Evolutionary conservation across 495 filamentous ascomycete species (phyloP), one percentile per base, ranked within the genome.

Genomic region (Bryoglossum gracile): DNA sequence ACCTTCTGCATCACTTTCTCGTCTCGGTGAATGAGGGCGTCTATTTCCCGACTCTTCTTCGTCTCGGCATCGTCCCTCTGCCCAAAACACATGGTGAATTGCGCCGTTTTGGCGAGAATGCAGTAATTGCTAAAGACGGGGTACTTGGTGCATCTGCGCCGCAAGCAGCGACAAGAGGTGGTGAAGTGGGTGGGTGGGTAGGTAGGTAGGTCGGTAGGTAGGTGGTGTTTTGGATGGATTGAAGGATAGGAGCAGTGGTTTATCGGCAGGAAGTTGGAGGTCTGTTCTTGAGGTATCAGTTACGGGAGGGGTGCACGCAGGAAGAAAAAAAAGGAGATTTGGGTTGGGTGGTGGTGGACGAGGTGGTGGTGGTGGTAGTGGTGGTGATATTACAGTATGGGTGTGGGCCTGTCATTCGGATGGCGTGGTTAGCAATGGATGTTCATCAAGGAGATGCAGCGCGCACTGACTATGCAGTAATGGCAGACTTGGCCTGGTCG

Each of bases 1-100:
- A 89, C 85, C 53, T 81, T 80, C 28, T 81, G 68, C 75, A 86
- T 74, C 46, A 74, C 74, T 70, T 90, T 92, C 69, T 91, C 87
- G 65, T 94, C 88, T 46, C 77, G 77, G 48, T 84, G 82, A 56
- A 94, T 78, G 36, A 75, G 61, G 62, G 81, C 82, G 47, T 94
- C 88, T 46, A 94, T 85, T 62, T 88, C 82, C 40, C 70, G 68
- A 52, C 77, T 81, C 50, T 37, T 72, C 74, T 57, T 65, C 55
- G 68, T 71, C 18, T 74, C 67, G 37, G 46, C 63, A 59, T 77
- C 76, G 8, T 66, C 62, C 46, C 78, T 68, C 38, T 64, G 64
- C 30, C 79, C 79, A 57, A 84, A 82, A 67, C 80, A 84, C 80
- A 84, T 84, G 39, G 41, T 76, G 65, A 62, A 40, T 50, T 40